Evolutionary conservation across 225 moss, liverwort and hornwort genomes (phyloP).

Genomic region (Thuidium tamariscinum): DNA sequence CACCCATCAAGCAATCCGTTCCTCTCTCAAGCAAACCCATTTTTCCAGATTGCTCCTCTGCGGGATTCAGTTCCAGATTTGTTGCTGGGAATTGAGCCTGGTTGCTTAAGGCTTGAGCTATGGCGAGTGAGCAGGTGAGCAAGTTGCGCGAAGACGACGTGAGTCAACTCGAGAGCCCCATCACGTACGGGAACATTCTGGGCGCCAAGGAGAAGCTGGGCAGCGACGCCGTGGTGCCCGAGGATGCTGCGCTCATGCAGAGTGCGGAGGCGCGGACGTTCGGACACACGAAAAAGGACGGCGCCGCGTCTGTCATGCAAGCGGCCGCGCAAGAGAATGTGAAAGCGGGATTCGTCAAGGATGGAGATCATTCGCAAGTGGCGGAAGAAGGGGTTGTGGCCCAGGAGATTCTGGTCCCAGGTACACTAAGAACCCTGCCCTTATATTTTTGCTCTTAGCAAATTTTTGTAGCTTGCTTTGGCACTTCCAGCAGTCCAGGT

Average conservation of each 20-base stretch:
- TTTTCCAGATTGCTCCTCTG: neutral
- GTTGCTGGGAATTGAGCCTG: too few relatives aligned
- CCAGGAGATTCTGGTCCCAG: slow-evolving; percentile 44
- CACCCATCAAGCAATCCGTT: neutral
- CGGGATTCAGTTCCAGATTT: neutral
- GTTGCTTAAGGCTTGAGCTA: neutral
- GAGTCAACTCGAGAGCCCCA: slow-evolving; percentile 9
- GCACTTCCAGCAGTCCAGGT: neutral
- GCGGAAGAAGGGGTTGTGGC: slow-evolving; percentile 56
- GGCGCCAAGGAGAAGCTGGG: neutral
- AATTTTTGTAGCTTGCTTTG: neutral
- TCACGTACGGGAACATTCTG: slow-evolving; percentile 62
- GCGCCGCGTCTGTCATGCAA: slow-evolving; percentile 71
- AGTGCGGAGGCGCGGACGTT: slow-evolving; percentile 63
- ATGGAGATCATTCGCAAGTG: slow-evolving; percentile 39
- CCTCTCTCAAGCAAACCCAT: neutral
- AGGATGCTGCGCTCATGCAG: slow-evolving; percentile 83
- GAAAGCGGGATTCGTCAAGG: slow-evolving; percentile 17
- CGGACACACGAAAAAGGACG: slow-evolving; percentile 52
- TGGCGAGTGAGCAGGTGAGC: slow-evolving; percentile 9
- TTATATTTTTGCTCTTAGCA: neutral
- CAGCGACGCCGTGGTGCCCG: slow-evolving; percentile 19
- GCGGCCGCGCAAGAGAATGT: slow-evolving; percentile 56
- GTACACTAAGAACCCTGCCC: neutral
- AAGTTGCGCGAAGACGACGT: slow-evolving; percentile 27